Evolutionary conservation across 768 basidiomycete species (phyloP), one percentile per base, ranked within the genome.

Genomic region (Melanogaster broomeanus): DNA sequence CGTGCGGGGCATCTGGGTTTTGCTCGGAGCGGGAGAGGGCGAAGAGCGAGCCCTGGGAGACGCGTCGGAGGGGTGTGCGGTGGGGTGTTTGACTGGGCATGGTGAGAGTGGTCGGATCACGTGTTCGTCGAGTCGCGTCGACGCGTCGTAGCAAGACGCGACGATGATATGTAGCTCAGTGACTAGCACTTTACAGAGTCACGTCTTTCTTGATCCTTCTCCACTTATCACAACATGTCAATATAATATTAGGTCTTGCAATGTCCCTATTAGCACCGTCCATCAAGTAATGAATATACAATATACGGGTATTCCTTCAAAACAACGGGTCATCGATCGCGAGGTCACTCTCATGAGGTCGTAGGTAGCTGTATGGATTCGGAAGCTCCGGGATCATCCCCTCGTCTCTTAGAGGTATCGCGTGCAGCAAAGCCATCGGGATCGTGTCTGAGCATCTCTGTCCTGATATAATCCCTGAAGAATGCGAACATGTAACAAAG

Each of bases 41-140:
- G 49, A 90, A 88, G 13, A 98, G 82, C 2, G 94, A 97, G 30
- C 93, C 90, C 51, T 95, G 93, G 0, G 94, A 96, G 53, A 95
- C 83, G 49, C 94, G 88, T 38, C 87, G 81, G 21, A 98, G 81
- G 8, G 94, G 94, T 11, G 91, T 94, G 35, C 87, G 80, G 49
- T 84, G 87, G 7, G 84, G 80, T 8, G 82, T 80, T 2, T 70
- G 69, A 33, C 43, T 54, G 3, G 61, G 51, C 61, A 62, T 60
- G 15, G 13, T 21, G 9, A 49, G 43, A 4, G 33, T 18, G 11
- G 27, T 25, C 37, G 39, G 15, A 48, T 28, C 40, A 53, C 52
- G 48, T 49, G 51, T 27, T 39, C 24, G 16, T 31, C 33, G 51
- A 40, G 45, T 35, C 10, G 13, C n/a, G 5, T 22, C 8, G 11